Percentiles rank a stretch among this genome's conserved stretches.
phyloP scores from a whole-genome alignment of 139 green algal species.

The Auxenochlorella pyrenoidosa region DNA sequence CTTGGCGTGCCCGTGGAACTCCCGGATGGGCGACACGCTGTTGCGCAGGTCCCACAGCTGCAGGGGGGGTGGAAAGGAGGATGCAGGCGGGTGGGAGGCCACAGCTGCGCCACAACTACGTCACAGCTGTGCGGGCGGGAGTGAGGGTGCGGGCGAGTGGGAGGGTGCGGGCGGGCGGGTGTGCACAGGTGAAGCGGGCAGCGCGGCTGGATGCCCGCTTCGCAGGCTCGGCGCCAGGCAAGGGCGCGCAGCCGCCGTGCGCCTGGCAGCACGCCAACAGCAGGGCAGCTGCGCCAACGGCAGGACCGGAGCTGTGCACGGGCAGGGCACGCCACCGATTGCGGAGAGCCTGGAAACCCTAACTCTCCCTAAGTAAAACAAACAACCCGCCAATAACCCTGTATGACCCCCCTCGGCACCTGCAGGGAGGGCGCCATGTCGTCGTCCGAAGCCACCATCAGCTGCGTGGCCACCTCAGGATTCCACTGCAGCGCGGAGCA shows the following conservation, averaged over 20 bases:
- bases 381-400: too few relatives aligned
- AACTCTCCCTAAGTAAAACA: too few relatives aligned
- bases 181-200: neutral
- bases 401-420: constrained; percentile 73
- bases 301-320: too few relatives aligned
- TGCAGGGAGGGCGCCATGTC: constrained; percentile 87
- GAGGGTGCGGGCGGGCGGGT: neutral
- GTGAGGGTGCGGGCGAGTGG: neutral
- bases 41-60: constrained; percentile 98
- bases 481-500: constrained; percentile 92
- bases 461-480: constrained; percentile 90
- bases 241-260: too few relatives aligned
- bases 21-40: constrained; percentile 84
- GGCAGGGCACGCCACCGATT: too few relatives aligned
- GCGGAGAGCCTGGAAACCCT: too few relatives aligned
- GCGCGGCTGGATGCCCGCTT: neutral
- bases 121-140: constrained; percentile 81
- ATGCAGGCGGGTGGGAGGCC: neutral
- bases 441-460: constrained; percentile 96
- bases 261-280: too few relatives aligned
- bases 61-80: constrained; percentile 59
- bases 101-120: too few relatives aligned
- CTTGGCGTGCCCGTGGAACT: constrained; percentile 89
- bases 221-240: too few relatives aligned
- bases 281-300: too few relatives aligned